Evolutionary conservation across 2,329 filamentous ascomycete genomes (phyloP).

Genomic region (Parasarocladium wereldwijsianum): DNA sequence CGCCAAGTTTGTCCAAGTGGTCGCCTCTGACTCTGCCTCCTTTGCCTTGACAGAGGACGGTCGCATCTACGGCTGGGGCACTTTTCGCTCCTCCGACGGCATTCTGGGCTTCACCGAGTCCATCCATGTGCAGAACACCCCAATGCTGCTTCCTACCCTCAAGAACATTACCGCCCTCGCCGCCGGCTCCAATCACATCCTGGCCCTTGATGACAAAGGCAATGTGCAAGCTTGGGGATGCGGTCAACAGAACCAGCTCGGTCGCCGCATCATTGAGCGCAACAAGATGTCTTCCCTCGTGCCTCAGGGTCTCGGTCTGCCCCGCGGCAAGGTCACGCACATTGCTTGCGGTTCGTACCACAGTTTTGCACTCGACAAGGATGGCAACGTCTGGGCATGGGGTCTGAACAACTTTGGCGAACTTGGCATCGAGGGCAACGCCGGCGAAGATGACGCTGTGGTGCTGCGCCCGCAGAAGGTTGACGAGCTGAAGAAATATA

Average conservation of each 20-base stretch:
- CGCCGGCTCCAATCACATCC: slow-evolving; percentile 55
- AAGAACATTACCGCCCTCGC: slow-evolving; percentile 51
- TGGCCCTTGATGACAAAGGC: slow-evolving; percentile 51
- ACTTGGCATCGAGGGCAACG: slow-evolving; percentile 49
- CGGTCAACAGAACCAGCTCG: slow-evolving; percentile 51
- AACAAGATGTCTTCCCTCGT: slow-evolving; percentile 47
- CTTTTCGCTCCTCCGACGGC: slow-evolving; percentile 53
- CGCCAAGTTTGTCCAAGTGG: slow-evolving; percentile 48
- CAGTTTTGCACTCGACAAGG: slow-evolving; percentile 62
- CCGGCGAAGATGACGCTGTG: slow-evolving; percentile 40
- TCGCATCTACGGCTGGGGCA: slow-evolving; percentile 70
- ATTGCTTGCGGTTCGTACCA: slow-evolving; percentile 61
- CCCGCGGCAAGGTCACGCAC: slow-evolving; percentile 42
- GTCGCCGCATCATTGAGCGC: slow-evolving; percentile 44
- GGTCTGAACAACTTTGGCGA: slow-evolving; percentile 80
- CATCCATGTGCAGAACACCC: slow-evolving; percentile 33
- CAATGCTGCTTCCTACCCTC: slow-evolving; percentile 42
- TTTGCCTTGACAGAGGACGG: slow-evolving; percentile 66
- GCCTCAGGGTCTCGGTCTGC: slow-evolving; percentile 41
- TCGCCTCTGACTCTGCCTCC: slow-evolving; percentile 58
- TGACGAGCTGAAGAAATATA: slow-evolving; percentile 43
- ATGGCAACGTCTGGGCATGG: slow-evolving; percentile 64
- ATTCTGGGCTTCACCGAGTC: slow-evolving; percentile 48
- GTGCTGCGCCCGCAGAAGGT: slow-evolving; percentile 60
- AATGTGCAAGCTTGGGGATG: slow-evolving; percentile 58